phyloP scores from a whole-genome alignment of 352 stramenopile species.

The Phytophthora megakarya region DNA sequence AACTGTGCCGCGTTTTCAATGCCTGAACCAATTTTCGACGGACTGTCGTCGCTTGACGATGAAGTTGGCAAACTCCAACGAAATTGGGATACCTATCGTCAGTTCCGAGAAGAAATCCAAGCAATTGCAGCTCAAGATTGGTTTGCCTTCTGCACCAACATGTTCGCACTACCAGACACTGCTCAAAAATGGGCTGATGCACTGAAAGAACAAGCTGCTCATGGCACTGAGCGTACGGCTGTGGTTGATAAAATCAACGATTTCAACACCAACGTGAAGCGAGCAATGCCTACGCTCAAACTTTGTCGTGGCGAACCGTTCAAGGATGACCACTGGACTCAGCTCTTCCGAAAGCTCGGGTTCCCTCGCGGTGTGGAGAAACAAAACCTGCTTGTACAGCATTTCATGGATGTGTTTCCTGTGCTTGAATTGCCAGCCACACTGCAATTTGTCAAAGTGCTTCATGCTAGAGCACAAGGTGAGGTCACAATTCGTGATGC shows the following conservation, averaged over 20 bases:
- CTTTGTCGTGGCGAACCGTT: constrained; percentile 94
- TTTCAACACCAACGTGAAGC: constrained; percentile 85
- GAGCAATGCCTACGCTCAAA: constrained; percentile 92
- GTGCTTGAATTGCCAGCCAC: constrained; percentile 81
- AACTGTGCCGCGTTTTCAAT: constrained; percentile 92
- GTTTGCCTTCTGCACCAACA: constrained; percentile 93
- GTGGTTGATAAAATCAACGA: constrained; percentile 82
- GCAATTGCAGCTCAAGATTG: constrained; percentile 86
- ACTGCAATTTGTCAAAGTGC: constrained; percentile 94
- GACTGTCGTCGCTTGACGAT: constrained; percentile 67
- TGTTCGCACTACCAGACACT: constrained; percentile 94
- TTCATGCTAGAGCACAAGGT: constrained; percentile 88
- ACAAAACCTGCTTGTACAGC: constrained; percentile 89
- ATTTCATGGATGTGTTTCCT: constrained; percentile 88
- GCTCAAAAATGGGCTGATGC: constrained; percentile 89
- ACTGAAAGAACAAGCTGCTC: constrained; percentile 66
- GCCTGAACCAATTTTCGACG: constrained; percentile 81
- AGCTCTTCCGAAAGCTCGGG: constrained; percentile 92
- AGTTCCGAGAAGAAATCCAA: constrained; percentile 85
- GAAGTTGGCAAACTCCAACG: constrained; percentile 72
- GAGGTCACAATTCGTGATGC: constrained; percentile 96
- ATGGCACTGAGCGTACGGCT: constrained; percentile 53
- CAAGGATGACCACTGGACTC: constrained; percentile 96
- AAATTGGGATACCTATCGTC: constrained; percentile 89
- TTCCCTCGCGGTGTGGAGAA: constrained; percentile 86